phyloP scores from a whole-genome alignment of 208 protist species.

The Acanthamoeba culbertsoni region DNA sequence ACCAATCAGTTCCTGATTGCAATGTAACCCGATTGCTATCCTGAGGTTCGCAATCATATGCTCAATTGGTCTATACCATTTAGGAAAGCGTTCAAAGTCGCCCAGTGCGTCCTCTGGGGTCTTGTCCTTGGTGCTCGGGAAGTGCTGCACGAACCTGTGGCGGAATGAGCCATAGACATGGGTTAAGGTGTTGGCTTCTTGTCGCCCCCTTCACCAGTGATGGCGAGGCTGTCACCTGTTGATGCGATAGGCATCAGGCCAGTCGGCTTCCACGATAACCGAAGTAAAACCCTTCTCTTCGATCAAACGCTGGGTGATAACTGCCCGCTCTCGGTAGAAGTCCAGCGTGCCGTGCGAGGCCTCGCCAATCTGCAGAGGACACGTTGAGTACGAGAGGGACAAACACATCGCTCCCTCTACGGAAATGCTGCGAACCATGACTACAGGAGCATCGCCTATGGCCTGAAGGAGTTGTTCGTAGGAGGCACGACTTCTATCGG shows the following conservation, averaged over 20 bases:
- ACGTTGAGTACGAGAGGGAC: neutral
- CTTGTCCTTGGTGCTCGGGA: neutral
- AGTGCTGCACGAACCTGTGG: neutral
- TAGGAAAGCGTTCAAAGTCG: slow-evolving; percentile 61
- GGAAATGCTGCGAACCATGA: neutral
- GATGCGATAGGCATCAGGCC: slow-evolving; percentile 38
- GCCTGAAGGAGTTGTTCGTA: neutral
- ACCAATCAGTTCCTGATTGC: neutral
- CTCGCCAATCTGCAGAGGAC: slow-evolving; percentile 58
- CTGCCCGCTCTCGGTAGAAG: slow-evolving; percentile 50
- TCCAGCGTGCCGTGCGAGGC: slow-evolving; percentile 65
- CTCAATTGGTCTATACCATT: slow-evolving; percentile 12
- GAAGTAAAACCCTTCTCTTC: slow-evolving; percentile 59
- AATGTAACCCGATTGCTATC: neutral
- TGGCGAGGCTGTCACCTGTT: neutral
- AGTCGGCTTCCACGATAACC: slow-evolving; percentile 56
- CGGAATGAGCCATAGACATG: neutral
- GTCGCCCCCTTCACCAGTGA: neutral
- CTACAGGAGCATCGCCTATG: slow-evolving; percentile 24
- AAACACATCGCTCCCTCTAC: too few relatives aligned
- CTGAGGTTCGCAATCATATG: too few relatives aligned
- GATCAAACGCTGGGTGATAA: slow-evolving; percentile 58
- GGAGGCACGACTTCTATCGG: neutral
- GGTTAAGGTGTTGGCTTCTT: neutral
- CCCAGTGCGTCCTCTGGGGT: neutral